A percentile compares a stretch with the other conserved stretches of the same genome.
phyloP scores from a whole-genome alignment of 2,329 filamentous ascomycete species.

The Sporothrix dimorphospora region DNA sequence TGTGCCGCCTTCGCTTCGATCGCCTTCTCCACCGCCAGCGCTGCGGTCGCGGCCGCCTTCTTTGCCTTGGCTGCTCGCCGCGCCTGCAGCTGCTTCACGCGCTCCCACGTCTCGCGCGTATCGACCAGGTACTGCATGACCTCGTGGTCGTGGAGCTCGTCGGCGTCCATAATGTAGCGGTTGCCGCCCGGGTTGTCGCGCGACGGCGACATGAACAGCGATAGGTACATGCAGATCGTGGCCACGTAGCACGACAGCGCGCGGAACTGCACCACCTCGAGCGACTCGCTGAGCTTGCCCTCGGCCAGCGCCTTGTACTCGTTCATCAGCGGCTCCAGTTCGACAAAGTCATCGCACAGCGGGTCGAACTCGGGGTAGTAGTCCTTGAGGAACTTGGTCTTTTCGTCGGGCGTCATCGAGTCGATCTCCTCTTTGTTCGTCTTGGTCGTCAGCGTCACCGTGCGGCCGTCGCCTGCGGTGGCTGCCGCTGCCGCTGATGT shows the following conservation, averaged over 20 bases:
- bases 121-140: constrained; percentile 85
- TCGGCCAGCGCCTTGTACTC: constrained; percentile 62
- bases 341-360: constrained; percentile 76
- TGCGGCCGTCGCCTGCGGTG: constrained; percentile 46
- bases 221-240: constrained; percentile 90
- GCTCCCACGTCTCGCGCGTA: constrained; percentile 79
- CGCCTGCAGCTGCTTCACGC: constrained; percentile 67
- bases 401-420: constrained; percentile 75
- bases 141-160: constrained; percentile 84
- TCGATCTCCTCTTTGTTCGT: constrained; percentile 78
- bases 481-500: not conserved
- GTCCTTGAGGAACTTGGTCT: constrained; percentile 72
- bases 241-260: constrained; percentile 85
- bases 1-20: constrained; percentile 11
- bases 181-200: constrained; percentile 56
- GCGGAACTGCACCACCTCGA: constrained; percentile 74
- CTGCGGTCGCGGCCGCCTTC: constrained; percentile 3
- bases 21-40: constrained; percentile 13
- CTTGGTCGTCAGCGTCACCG: constrained; percentile 85
- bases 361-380: constrained; percentile 93
- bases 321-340: constrained; percentile 68
- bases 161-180: constrained; percentile 67
- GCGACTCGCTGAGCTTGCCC: constrained; percentile 53
- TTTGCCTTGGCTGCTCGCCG: constrained; percentile 27
- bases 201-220: constrained; percentile 81